These are phyloP conservation scores for Ceratocystis ficicola DNA, from an alignment of 2,329 filamentous ascomycete genomes.

Conservation along the genomic window DNA sequence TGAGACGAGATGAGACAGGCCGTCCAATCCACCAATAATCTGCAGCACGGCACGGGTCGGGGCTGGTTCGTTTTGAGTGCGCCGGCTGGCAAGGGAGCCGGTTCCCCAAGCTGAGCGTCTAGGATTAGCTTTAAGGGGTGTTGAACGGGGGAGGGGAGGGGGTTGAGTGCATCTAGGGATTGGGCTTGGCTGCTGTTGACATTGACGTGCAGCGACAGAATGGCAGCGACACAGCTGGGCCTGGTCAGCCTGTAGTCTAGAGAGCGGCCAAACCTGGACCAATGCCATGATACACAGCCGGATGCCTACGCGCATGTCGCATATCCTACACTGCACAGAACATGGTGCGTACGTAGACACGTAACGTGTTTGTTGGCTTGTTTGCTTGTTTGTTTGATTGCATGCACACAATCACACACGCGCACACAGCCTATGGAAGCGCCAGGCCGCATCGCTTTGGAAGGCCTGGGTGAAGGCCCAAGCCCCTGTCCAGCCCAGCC, in stretches of 20 bases:
- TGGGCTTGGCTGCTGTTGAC: neutral
- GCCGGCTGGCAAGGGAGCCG: neutral
- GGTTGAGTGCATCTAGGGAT: neutral
- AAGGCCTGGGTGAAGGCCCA: neutral
- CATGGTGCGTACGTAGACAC: too few relatives aligned
- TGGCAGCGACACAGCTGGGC: neutral
- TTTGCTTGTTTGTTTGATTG: neutral
- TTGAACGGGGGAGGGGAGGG: neutral
- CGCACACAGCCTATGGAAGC: neutral
- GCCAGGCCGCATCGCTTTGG: neutral
- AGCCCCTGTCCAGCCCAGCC: neutral
- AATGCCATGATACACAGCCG: neutral
- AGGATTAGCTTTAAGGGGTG: neutral
- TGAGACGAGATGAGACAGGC: slow-evolving; percentile 3
- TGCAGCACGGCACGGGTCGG: slow-evolving; percentile 6
- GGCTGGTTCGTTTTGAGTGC: neutral
- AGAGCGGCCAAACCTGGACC: neutral
- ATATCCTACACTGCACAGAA: too few relatives aligned
- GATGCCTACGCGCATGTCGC: too few relatives aligned
- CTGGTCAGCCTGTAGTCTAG: neutral
- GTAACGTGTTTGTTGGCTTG: too few relatives aligned
- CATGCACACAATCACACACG: neutral
- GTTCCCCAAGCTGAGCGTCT: slow-evolving; percentile 3
- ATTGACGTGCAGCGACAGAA: neutral
- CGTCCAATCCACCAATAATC: neutral